phyloP scores from a whole-genome alignment of 2,329 filamentous ascomycete species.

The Curvularia eragrostidis region DNA sequence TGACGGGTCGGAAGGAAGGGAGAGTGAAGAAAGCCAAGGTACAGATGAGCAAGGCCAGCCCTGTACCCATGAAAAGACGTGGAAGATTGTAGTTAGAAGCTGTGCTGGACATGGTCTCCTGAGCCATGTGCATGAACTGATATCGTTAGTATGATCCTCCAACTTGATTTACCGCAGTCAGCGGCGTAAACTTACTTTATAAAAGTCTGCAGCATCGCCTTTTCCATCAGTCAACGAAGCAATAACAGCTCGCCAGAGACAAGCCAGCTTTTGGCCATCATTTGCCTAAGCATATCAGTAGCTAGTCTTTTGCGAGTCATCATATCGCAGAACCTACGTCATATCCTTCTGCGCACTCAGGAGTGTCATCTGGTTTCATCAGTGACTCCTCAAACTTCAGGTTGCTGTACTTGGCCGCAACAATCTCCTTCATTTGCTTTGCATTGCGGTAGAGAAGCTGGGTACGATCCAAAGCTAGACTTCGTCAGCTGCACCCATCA shows the following conservation, averaged over 20 bases:
- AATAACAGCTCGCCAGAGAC: constrained; percentile 66
- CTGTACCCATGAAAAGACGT: constrained; percentile 61
- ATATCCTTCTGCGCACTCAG: neutral
- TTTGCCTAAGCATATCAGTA: constrained; percentile 16
- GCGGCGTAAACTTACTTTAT: constrained; percentile 46
- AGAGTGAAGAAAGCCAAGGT: constrained; percentile 45
- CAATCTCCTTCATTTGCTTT: constrained; percentile 77
- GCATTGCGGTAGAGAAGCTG: constrained; percentile 80
- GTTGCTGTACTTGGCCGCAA: constrained; percentile 73
- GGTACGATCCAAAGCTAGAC: constrained; percentile 59
- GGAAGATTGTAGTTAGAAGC: constrained; percentile 89
- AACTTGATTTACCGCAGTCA: neutral
- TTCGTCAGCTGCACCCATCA: constrained; percentile 33
- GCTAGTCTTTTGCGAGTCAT: neutral
- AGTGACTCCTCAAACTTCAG: constrained; percentile 55
- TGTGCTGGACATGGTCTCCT: constrained; percentile 82
- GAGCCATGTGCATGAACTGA: constrained; percentile 73
- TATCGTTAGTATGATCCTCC: constrained; percentile 14
- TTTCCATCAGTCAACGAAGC: constrained; percentile 15
- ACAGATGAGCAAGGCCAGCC: constrained; percentile 55
- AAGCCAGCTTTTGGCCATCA: constrained; percentile 61
- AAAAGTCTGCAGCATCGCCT: constrained; percentile 48
- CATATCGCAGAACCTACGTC: neutral
- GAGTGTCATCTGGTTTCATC: neutral
- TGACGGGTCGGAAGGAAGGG: constrained; percentile 54